Evolutionary conservation across 805 yeast species (phyloP).

Genomic region (Ogataea nakhonphanomensis): DNA sequence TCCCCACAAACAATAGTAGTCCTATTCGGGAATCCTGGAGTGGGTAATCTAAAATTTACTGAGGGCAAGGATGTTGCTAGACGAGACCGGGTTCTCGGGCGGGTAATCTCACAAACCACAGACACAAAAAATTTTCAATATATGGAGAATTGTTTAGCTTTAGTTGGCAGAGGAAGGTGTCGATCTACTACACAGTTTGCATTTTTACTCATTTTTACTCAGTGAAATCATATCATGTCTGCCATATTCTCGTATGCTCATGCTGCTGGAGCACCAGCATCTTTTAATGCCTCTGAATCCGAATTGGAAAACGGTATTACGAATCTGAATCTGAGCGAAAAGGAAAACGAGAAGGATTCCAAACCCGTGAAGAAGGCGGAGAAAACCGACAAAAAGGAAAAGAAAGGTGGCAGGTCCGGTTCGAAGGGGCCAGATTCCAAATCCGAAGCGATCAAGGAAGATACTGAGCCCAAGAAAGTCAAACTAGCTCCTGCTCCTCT

Average conservation of each 20-base stretch:
- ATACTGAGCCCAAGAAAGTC: constrained; percentile 24
- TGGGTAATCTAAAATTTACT: too few relatives aligned
- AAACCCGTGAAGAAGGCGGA: constrained; percentile 5
- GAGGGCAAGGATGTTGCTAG: not conserved
- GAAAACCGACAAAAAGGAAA: constrained; percentile 9
- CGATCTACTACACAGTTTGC: constrained; percentile 7
- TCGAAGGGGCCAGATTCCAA: constrained; percentile 9
- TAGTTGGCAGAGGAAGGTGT: constrained; percentile 13
- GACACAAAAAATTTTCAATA: constrained; percentile 11
- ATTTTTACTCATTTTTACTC: constrained; percentile 2
- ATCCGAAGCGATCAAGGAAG: constrained; percentile 20
- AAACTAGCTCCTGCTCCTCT: constrained; percentile 63
- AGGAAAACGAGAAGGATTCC: constrained; percentile 7
- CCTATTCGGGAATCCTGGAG: not conserved
- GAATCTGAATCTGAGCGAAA: constrained; percentile 10
- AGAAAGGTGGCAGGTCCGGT: constrained; percentile 10
- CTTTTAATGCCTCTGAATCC: constrained; percentile 7
- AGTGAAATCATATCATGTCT: constrained; percentile 18
- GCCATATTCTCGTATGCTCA: constrained; percentile 32
- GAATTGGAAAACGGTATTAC: constrained; percentile 14
- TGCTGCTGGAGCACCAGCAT: constrained; percentile 29
- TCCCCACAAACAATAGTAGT: not conserved
- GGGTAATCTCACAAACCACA: constrained; percentile 9
- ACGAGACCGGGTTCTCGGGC: not conserved
- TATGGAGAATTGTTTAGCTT: constrained; percentile 12